Conservation (phyloP, 2,329 filamentous ascomycete genomes). For the Parastagonospora avenae region DNA sequence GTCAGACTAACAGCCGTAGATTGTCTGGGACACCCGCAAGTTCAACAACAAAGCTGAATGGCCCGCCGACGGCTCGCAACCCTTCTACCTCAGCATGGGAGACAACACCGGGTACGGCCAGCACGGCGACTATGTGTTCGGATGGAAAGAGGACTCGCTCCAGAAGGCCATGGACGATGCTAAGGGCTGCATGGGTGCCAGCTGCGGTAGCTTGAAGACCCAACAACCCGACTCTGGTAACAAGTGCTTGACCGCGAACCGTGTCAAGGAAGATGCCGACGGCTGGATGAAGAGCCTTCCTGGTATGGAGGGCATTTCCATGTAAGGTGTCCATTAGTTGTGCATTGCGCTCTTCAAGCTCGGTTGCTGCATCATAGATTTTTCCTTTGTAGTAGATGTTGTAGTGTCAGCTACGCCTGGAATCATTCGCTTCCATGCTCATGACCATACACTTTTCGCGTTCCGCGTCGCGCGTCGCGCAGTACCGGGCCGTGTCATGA, state of each 20-base stretch:
- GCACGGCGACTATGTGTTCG: slow-evolving; percentile 38
- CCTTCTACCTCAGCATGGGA: slow-evolving; percentile 32
- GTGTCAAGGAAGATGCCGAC: slow-evolving; percentile 27
- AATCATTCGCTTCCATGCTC: no score
- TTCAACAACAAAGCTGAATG: slow-evolving; percentile 44
- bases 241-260: slow-evolving; percentile 22
- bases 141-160: slow-evolving; percentile 36
- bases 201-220: slow-evolving; percentile 23
- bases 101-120: slow-evolving; percentile 31
- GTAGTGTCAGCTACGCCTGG: no score
- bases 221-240: slow-evolving; percentile 22
- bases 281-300: slow-evolving; percentile 23
- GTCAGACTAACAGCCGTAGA: neutral
- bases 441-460: no score
- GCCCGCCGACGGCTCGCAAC: slow-evolving; percentile 35
- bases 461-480: no score
- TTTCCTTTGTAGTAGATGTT: neutral
- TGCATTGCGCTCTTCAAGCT: no score
- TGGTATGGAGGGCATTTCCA: slow-evolving; percentile 11
- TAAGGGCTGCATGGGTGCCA: slow-evolving; percentile 30
- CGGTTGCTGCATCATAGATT: no score
- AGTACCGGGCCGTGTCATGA: no score
- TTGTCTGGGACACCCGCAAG: slow-evolving; percentile 51
- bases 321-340: neutral
- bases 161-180: slow-evolving; percentile 38